A percentile compares a stretch with the other conserved stretches of the same genome.
Evolutionary conservation across 805 yeast genomes (phyloP).

Genomic region (Schwanniomyces yamadae): DNA sequence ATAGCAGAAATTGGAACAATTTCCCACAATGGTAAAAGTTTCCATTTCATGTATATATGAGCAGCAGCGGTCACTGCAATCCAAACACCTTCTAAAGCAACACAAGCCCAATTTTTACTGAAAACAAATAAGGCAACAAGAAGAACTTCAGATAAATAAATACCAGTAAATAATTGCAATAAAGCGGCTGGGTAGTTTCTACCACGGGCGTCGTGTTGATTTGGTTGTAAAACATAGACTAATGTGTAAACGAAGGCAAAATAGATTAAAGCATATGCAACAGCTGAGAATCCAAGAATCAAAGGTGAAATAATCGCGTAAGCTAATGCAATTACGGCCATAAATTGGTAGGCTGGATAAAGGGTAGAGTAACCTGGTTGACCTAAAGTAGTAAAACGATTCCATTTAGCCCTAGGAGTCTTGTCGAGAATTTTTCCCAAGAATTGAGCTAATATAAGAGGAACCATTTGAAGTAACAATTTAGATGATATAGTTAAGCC

Average conservation of each 20-base stretch:
- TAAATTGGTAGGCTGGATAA: conserved; percentile 75
- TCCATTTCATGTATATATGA: conserved; percentile 59
- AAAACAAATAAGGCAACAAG: conserved; percentile 70
- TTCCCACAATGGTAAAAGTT: conserved; percentile 63
- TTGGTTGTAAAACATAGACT: conserved; percentile 60
- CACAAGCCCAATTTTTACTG: conserved; percentile 77
- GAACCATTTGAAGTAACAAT: conserved; percentile 69
- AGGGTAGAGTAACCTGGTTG: conserved; percentile 78
- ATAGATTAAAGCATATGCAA: conserved; percentile 57
- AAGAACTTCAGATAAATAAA: conserved; percentile 71
- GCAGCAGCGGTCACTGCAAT: conserved; percentile 55
- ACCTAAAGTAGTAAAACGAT: conserved; percentile 60
- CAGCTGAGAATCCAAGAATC: conserved; percentile 61
- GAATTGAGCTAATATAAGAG: conserved; percentile 66
- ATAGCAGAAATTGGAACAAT: conserved; percentile 68
- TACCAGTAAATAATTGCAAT: conserved; percentile 68
- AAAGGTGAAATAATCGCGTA: conserved; percentile 82
- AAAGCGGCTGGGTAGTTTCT: conserved; percentile 70
- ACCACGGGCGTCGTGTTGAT: conserved; percentile 63
- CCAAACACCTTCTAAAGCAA: conserved; percentile 64
- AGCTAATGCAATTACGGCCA: conserved; percentile 68
- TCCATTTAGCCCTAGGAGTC: conserved; percentile 94
- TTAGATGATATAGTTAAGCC: conserved; percentile 82
- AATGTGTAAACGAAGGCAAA: conserved; percentile 62
- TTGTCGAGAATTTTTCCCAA: conserved; percentile 71